Evolutionary conservation across 768 basidiomycete genomes (phyloP), one percentile per base, ranked within the genome.

Genomic region (Suillus sp.): DNA sequence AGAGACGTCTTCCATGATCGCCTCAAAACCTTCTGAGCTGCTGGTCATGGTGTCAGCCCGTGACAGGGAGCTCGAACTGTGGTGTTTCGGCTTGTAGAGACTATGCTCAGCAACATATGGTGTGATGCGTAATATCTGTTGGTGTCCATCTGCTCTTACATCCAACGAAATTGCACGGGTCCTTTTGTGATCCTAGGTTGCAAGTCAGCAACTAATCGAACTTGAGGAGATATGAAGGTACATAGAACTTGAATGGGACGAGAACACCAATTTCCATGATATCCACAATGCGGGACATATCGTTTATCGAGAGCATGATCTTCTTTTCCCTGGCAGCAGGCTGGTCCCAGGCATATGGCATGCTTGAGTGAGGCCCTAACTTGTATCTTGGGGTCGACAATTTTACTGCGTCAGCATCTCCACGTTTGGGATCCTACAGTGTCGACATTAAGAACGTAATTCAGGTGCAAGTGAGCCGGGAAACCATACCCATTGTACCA

Each of bases 181-280:
- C 35, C 84, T 82, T 71, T 86, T 81, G 43, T 83, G 78, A 62
- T 81, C 80, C 87, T 89, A 62, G 2, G 54, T 16, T 56, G 4
- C 30, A 25, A n/a, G 6, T 68, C 32, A 65, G 58, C 30, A 35
- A 34, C 16, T 43, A n/a, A n/a, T 34, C 14, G 7, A 27, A 59
- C 37, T 16, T 37, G 38, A 38, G 7, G 53, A 53, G 38, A 42
- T 32, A 61, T 18, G 30, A 56, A 78, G 86, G 64, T 67, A 93
- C 93, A 53, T 80, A 78, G 72, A 96, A 93, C 73, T 86, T 93
- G 82, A 96, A 96, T 1, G 97, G 97, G 14, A 92, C 76, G 7
- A 96, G 83, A 66, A 91, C 85, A 32, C 97, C 97, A 25, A 99
- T 99, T 75, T 98, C 97, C 88, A 96, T 89, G 64, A 96, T 89